Percentiles rank a stretch among this genome's conserved stretches.
These are phyloP conservation scores for Vanrija humicola DNA, from an alignment of 1,284 basidiomycete genomes.

Conservation along the genomic window DNA sequence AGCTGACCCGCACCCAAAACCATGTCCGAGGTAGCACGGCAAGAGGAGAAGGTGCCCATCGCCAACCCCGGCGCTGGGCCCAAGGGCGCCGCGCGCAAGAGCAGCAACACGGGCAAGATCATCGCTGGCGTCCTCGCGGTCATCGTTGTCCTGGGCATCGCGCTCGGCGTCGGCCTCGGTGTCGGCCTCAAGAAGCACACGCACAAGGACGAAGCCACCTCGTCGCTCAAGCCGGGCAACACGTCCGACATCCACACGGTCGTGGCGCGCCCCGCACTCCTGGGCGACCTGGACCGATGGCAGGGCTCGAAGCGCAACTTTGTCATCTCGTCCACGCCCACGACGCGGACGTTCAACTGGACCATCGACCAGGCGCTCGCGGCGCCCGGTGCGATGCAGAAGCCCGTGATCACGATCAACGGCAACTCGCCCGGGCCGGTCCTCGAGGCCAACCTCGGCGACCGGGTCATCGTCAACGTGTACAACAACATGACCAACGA, in stretches of 20 bases:
- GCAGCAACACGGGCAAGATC: background rate
- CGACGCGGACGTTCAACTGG: constrained; percentile 22
- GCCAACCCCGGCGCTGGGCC: no score
- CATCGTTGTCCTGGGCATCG: constrained; percentile 41
- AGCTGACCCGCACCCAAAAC: background rate
- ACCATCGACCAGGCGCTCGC: constrained; percentile 26
- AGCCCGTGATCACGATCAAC: constrained; percentile 54
- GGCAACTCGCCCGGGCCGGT: constrained; percentile 53
- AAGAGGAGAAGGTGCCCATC: background rate
- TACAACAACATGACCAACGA: constrained; percentile 48
- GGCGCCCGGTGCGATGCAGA: constrained; percentile 49
- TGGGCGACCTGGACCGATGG: constrained; percentile 15
- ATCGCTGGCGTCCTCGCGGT: constrained; percentile 12
- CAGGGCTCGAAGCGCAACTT: constrained; percentile 29
- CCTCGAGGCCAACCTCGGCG: constrained; percentile 54
- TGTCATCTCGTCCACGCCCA: constrained; percentile 25
- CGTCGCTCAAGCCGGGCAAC: background rate
- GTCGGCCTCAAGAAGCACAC: constrained; percentile 10
- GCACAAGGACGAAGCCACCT: background rate
- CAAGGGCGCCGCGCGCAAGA: background rate
- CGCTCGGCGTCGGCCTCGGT: constrained; percentile 51
- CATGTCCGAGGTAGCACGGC: background rate
- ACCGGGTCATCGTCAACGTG: constrained; percentile 51
- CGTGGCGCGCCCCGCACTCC: constrained; percentile 21
- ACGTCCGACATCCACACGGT: constrained; percentile 16